Evolutionary conservation across 1,284 basidiomycete species (phyloP), one percentile per base, ranked within the genome.

Genomic region (Puccinia horiana): DNA sequence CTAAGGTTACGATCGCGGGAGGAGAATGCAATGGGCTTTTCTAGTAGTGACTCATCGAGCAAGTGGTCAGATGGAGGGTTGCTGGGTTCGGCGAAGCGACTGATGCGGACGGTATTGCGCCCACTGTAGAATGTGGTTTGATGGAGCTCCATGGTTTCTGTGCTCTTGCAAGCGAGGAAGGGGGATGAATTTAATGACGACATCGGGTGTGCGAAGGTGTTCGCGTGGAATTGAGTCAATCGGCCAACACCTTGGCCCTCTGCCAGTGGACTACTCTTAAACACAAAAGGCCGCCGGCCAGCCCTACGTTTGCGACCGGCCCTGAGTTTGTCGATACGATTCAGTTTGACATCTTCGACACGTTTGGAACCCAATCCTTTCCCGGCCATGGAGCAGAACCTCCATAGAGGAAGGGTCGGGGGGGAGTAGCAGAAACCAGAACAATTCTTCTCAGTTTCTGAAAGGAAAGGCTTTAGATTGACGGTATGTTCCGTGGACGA

Each of bases 301-400:
- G 65, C 44, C 44, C 67, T 49, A 14, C 77, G 67, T 20, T 58
- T 67, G 23, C 67, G 77, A 40, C 77, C 67, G 2, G 40, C 32
- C 23, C 67, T 67, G 29, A 40, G 67, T 29, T 80, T 80, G 54
- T 80, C 77, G 32, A 80, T 80, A n/a, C 77, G 63, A 29, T 80
- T 80, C 77, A 72, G n/a, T 47, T 72, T 80, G 6, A 80, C 77
- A 23, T 80, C 77, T 72, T 80, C 65, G 14, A 80, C 77, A 37
- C 77, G 47, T 26, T 58, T 80, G 9, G 77, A 52, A 35, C 73
- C 29, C 29, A 75, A 23, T 23, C 73, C 49, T 14, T 56, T 75
- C 35, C 52, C 73, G 49, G 49, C 73, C 73, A 75, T 75, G 11
- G 69, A 72, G 44, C 26, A 72, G 9, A 72, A 49, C 23, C 44